phyloP scores from a whole-genome alignment of 257 asterid genomes.

The Lantana camara region DNA sequence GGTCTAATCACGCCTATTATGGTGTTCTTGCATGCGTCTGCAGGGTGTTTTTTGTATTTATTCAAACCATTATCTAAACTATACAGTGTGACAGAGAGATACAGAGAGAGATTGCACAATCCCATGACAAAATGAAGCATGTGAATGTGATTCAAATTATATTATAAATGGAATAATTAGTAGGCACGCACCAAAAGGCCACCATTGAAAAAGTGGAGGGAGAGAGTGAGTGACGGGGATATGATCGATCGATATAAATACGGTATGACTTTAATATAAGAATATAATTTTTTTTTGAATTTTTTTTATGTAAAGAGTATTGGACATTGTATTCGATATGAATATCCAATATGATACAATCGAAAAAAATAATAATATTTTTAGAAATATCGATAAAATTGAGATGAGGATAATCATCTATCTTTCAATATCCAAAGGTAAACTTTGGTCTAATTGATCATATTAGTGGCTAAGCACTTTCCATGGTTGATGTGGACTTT shows the following conservation, averaged over 20 bases:
- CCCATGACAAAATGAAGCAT: constrained; percentile 33
- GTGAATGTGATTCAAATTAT: constrained; percentile 26
- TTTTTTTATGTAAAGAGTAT: too few species aligned
- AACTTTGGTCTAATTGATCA: constrained; percentile 28
- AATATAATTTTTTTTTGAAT: too few species aligned
- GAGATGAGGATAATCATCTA: background rate
- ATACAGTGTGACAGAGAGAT: background rate
- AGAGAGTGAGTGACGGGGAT: background rate
- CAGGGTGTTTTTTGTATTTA: constrained; percentile 24
- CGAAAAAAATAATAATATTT: too few species aligned
- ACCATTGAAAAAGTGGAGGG: constrained; percentile 2
- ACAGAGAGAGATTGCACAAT: background rate
- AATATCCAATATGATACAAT: too few species aligned
- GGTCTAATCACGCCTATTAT: constrained; percentile 35
- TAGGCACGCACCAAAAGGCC: constrained; percentile 47
- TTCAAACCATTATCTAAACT: too few species aligned
- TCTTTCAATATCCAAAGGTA: too few species aligned
- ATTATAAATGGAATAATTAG: constrained; percentile 11
- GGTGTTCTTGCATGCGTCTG: constrained; percentile 34
- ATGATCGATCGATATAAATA: too few species aligned
- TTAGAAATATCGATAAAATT: too few species aligned
- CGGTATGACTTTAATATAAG: too few species aligned
- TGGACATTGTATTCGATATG: too few species aligned
- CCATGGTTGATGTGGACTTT: background rate
- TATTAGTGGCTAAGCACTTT: constrained; percentile 13